A percentile compares a stretch with the other conserved stretches of the same genome.
Evolutionary conservation across 306 rosid genomes (phyloP).

Genomic region (Aeschynomene evenia): DNA sequence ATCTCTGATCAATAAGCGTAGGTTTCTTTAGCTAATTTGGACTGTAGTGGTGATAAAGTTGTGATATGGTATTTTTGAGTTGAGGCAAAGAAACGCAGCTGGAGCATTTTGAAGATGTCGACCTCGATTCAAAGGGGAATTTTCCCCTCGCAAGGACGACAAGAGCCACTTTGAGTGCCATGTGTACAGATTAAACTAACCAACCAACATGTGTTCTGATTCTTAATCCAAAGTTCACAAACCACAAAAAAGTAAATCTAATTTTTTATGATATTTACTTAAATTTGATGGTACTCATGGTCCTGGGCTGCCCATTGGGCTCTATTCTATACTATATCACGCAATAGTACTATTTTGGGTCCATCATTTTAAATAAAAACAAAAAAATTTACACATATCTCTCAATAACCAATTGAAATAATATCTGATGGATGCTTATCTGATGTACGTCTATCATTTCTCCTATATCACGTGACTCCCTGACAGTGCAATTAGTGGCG

Average conservation of each 20-base stretch:
- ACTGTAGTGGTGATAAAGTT: not conserved
- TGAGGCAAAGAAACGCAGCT: not conserved
- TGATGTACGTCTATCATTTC: too few relatives aligned
- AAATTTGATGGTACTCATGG: not conserved
- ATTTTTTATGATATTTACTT: not conserved
- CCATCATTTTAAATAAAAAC: too few relatives aligned
- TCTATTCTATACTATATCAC: too few relatives aligned
- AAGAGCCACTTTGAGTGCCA: not conserved
- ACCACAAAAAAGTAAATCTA: not conserved
- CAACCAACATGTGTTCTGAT: not conserved
- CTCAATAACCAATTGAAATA: too few relatives aligned
- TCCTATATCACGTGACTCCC: not conserved
- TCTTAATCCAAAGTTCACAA: not conserved
- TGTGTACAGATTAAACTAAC: not conserved
- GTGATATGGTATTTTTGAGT: not conserved
- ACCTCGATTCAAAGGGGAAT: not conserved
- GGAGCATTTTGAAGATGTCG: not conserved
- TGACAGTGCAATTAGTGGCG: not conserved
- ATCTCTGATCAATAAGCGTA: not conserved
- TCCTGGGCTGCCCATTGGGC: not conserved
- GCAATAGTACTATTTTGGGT: too few relatives aligned
- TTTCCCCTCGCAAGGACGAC: not conserved
- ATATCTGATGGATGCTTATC: too few relatives aligned
- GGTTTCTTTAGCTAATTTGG: not conserved
- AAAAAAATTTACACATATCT: too few relatives aligned